phyloP scores from a whole-genome alignment of 2,329 filamentous ascomycete genomes.

The Thielaviopsis euricoi region DNA sequence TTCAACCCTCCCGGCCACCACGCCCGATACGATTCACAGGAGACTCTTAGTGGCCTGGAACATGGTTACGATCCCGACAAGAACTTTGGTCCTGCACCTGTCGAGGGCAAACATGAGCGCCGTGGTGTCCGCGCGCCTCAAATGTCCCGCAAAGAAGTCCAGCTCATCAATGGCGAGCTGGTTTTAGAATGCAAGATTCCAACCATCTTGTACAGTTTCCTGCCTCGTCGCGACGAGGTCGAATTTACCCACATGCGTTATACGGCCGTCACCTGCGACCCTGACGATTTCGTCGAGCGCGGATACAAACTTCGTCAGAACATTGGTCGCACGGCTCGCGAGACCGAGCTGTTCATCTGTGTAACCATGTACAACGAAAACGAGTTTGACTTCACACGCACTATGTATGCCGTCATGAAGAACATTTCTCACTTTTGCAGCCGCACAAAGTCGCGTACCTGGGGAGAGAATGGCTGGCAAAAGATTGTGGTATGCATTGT shows the following conservation, averaged over 20 bases:
- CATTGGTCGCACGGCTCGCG: conserved; percentile 65
- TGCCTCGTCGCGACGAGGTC: conserved; percentile 79
- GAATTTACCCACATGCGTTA: conserved; percentile 99
- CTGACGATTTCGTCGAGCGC: conserved; percentile 74
- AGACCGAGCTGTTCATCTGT: conserved; percentile 93
- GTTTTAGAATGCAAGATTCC: conserved; percentile 98
- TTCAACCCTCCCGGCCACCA: conserved; percentile 22
- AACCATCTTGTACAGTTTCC: conserved; percentile 91
- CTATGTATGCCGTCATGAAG: conserved; percentile 97
- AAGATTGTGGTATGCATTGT: conserved; percentile 98
- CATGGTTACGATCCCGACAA: conserved; percentile 19
- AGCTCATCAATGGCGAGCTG: conserved; percentile 91
- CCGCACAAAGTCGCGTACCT: conserved; percentile 78
- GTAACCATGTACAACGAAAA: conserved; percentile 99
- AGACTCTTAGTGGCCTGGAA: conserved; percentile 33
- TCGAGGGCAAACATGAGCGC: conserved; percentile 70
- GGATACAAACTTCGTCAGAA: conserved; percentile 90
- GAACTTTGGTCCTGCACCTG: conserved; percentile 14
- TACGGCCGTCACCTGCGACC: conserved; percentile 94
- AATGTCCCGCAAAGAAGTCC: conserved; percentile 84
- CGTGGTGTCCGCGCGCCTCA: conserved; percentile 75
- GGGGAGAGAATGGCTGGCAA: conserved; percentile 95
- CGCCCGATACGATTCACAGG: conserved; percentile 37
- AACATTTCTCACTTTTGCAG: conserved; percentile 96
- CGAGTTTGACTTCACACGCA: conserved; percentile 88